Evolutionary conservation across 106 monocot species (phyloP), one percentile per base, ranked within the genome.

Genomic region (Triglochin maritima): DNA sequence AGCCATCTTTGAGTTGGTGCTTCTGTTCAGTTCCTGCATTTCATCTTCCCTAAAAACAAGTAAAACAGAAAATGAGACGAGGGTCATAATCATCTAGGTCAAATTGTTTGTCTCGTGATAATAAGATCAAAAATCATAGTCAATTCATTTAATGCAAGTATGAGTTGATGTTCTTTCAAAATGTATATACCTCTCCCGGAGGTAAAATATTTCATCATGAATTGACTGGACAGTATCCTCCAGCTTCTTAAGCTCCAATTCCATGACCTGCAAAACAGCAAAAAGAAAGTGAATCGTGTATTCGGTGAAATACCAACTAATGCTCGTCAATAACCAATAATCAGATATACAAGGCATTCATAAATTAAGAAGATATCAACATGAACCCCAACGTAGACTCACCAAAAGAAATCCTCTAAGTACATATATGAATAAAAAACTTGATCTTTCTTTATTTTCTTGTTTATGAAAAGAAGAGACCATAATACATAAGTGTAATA

Each of bases 131-230:
- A 52, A 52, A 52, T 6, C 7, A 11, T 11, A 52, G 52, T 11
- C 29, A 29, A 29, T 29, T 29, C 29, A 29, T 29, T 29, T 29
- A 29, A 29, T 29, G 29, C 29, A 44, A 57, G 57, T 15, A 57
- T 57, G n/a, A 6, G n/a, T n/a, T 57, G 57, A 57, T 15, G 57
- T 17, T 16, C 11, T 1, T 57, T 57, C 11, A 52, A 47, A 12
- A 44, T 63, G 17, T 17, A 11, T n/a, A 15, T 78, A 93, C 94
- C 94, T 90, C 73, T 84, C 82, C 52, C 94, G 90, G 68, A 95
- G 90, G 62, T 87, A 95, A 64, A 85, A 90, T 87, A 90, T 95
- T 64, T 95, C 94, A 65, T 95, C 94, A 49, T 95, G 94, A 73
- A 95, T 95, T 7, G 84, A 83, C 70, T 79, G 79, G 45, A 87